These are phyloP conservation scores for Dacryopinax spathularia DNA, from an alignment of 768 basidiomycete genomes.

Conservation along the genomic window DNA sequence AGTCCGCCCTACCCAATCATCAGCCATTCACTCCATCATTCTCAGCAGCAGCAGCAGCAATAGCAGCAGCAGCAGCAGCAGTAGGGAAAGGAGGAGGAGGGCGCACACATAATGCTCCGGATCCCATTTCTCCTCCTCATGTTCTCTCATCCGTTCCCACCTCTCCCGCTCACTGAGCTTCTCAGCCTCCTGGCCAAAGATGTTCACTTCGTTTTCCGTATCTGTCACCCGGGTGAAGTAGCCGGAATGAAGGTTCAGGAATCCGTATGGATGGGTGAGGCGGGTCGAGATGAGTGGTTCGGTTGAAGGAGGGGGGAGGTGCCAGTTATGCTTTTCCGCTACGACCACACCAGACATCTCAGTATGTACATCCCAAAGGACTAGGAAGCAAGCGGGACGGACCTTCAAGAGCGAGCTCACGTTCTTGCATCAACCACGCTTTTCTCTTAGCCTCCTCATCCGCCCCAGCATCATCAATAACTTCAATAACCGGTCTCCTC, in stretches of 20 bases:
- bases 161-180: slow-evolving; percentile 37
- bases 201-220: slow-evolving; percentile 69
- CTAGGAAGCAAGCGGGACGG: slow-evolving; percentile 5
- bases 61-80: too few relatives aligned
- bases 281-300: slow-evolving; percentile 30
- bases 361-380: slow-evolving; percentile 1
- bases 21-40: too few relatives aligned
- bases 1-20: slow-evolving; percentile 84
- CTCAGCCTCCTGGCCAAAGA: slow-evolving; percentile 57
- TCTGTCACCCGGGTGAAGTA: slow-evolving; percentile 62
- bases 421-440: slow-evolving; percentile 40
- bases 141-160: slow-evolving; percentile 36
- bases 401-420: slow-evolving; percentile 45
- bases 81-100: neutral
- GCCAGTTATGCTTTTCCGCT: slow-evolving; percentile 75
- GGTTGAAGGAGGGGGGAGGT: slow-evolving; percentile 48
- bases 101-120: slow-evolving; percentile 71
- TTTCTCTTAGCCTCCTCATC: slow-evolving; percentile 30
- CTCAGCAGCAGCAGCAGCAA: too few relatives aligned
- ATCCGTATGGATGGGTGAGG: slow-evolving; percentile 49
- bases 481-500: slow-evolving; percentile 6
- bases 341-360: slow-evolving; percentile 1
- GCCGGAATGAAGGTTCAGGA: slow-evolving; percentile 57
- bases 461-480: slow-evolving; percentile 24
- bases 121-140: slow-evolving; percentile 69